Evolutionary conservation across 768 basidiomycete species (phyloP).

Genomic region (Trametes cingulata): DNA sequence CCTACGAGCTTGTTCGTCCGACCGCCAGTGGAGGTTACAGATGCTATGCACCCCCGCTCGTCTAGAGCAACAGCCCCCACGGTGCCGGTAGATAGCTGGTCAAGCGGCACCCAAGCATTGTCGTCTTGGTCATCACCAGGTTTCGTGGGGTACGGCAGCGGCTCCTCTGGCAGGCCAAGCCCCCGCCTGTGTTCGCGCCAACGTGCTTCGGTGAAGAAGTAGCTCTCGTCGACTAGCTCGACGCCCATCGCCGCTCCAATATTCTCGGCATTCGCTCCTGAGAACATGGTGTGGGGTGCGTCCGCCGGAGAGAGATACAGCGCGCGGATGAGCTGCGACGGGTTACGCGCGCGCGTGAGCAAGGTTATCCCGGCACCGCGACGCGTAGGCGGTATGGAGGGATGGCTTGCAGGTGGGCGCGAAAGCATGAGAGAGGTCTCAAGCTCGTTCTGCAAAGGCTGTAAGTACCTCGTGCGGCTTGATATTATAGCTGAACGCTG

Average conservation of each 20-base stretch:
- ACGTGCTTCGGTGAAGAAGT: conserved; percentile 73
- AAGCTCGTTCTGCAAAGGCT: conserved; percentile 65
- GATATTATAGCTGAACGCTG: not conserved
- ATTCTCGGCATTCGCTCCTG: conserved; percentile 62
- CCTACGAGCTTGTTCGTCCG: conserved; percentile 82
- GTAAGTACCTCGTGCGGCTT: not conserved
- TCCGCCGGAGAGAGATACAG: conserved; percentile 67
- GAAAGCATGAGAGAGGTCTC: conserved; percentile 83
- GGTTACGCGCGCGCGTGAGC: conserved; percentile 67
- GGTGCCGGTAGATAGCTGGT: conserved; percentile 71
- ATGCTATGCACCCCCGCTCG: conserved; percentile 67
- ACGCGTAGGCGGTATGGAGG: conserved; percentile 56
- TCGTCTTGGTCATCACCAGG: conserved; percentile 21
- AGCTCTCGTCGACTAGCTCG: conserved; percentile 67
- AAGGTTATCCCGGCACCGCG: conserved; percentile 68
- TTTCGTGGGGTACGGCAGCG: conserved; percentile 40
- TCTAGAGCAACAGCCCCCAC: conserved; percentile 87
- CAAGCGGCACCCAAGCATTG: conserved; percentile 39
- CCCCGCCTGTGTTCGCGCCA: conserved; percentile 80
- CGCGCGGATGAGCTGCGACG: conserved; percentile 66
- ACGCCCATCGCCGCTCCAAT: conserved; percentile 57
- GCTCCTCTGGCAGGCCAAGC: conserved; percentile 72
- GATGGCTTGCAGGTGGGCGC: conserved; percentile 67
- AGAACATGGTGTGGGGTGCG: conserved; percentile 72
- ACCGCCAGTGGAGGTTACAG: conserved; percentile 80